Conservation (phyloP, 345 rosid species). For the Populus deltoides region DNA sequence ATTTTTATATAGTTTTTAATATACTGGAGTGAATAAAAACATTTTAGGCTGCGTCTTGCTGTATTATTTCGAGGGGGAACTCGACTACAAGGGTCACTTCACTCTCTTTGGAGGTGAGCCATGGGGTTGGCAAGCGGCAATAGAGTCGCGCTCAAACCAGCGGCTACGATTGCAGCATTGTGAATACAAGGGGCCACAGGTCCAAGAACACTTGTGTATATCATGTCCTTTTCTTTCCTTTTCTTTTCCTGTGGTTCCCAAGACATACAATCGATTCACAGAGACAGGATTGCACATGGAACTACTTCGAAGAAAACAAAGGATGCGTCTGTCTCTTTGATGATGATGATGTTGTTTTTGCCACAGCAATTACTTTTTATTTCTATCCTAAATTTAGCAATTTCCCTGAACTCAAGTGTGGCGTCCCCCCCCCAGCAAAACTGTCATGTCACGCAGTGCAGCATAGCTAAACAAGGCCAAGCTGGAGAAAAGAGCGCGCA, state of each 20-base stretch:
- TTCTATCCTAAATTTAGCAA: slow-evolving; percentile 48
- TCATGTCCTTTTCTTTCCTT: not conserved
- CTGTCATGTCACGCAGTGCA: slow-evolving; percentile 14
- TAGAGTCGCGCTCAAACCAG: slow-evolving; percentile 4
- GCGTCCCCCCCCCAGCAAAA: slow-evolving; percentile 18
- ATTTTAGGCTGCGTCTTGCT: not conserved
- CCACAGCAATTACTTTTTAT: not conserved
- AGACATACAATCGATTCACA: not conserved
- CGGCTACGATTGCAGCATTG: slow-evolving; percentile 11
- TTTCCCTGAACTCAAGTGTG: slow-evolving; percentile 36
- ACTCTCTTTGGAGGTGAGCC: not conserved
- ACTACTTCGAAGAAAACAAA: slow-evolving; percentile 18
- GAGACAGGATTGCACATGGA: not conserved
- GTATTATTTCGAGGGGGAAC: not conserved
- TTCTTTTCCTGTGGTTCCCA: not conserved
- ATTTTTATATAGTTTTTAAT: no score
- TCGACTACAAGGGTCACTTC: not conserved
- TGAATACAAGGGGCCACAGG: slow-evolving; percentile 16
- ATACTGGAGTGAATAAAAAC: no score
- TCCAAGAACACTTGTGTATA: not conserved
- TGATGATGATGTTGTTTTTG: not conserved
- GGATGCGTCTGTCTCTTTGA: slow-evolving; percentile 21
- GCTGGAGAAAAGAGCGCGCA: not conserved
- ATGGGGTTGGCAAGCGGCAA: not conserved
- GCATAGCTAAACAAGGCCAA: no score